A percentile compares a stretch with the other conserved stretches of the same genome.
phyloP scores from a whole-genome alignment of 306 rosid species.

The Trifolium subterraneum region DNA sequence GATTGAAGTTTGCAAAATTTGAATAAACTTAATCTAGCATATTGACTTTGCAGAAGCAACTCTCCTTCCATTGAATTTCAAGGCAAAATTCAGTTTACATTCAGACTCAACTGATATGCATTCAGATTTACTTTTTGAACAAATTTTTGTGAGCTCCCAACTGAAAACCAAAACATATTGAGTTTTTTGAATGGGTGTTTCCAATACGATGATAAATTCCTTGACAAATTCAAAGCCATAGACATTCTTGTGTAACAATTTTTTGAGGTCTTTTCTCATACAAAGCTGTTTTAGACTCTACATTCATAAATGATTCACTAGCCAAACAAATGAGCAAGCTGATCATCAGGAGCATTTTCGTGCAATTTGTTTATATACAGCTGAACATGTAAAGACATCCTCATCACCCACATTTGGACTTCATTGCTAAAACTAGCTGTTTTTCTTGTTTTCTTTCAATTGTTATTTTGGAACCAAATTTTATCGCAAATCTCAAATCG shows the following conservation, averaged over 20 bases:
- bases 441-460: slow-evolving; percentile 1
- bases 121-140: not conserved
- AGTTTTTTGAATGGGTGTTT: not conserved
- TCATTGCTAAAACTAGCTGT: not conserved
- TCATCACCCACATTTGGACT: not conserved
- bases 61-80: not conserved
- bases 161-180: not conserved
- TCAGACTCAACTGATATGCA: not conserved
- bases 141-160: not conserved
- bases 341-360: not conserved
- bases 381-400: slow-evolving; percentile 1
- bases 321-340: not conserved
- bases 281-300: not conserved
- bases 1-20: not conserved
- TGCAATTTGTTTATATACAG: not conserved
- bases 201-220: not conserved
- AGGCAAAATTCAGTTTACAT: not conserved
- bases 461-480: not conserved
- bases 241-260: not conserved
- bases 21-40: not conserved
- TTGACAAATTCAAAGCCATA: not conserved
- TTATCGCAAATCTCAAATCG: not conserved
- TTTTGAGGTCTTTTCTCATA: not conserved
- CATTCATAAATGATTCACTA: not conserved
- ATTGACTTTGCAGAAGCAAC: not conserved